These are phyloP conservation scores for Tylopilus plumbeoviolaceoides DNA, from an alignment of 768 basidiomycete species.

Conservation along the genomic window DNA sequence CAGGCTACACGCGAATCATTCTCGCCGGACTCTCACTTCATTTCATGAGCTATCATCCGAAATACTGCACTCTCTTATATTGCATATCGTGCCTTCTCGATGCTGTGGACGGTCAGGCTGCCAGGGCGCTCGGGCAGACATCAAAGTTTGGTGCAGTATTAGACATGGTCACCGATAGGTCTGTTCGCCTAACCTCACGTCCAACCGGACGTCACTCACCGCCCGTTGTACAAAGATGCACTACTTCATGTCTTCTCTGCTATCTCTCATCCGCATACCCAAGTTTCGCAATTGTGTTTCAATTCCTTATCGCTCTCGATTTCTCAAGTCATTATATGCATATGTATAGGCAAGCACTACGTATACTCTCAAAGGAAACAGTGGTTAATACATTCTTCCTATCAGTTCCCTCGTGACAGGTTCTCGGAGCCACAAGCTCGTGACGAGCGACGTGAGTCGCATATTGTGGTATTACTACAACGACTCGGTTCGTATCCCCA, in stretches of 20 bases:
- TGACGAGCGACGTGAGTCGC: constrained; percentile 87
- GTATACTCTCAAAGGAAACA: neutral
- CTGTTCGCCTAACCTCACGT: constrained; percentile 21
- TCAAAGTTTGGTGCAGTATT: constrained; percentile 97
- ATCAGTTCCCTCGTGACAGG: constrained; percentile 91
- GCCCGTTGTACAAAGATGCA: constrained; percentile 61
- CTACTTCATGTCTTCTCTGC: constrained; percentile 91
- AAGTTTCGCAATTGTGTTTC: constrained; percentile 77
- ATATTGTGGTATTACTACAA: constrained; percentile 95
- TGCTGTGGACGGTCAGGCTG: constrained; percentile 92
- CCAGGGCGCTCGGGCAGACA: constrained; percentile 82
- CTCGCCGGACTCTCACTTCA: constrained; percentile 85
- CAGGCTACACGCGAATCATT: constrained; percentile 89
- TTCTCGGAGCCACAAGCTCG: constrained; percentile 87
- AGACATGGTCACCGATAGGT: constrained; percentile 99
- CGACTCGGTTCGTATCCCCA: constrained; percentile 61
- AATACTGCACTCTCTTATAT: constrained; percentile 87
- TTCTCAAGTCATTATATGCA: constrained; percentile 99
- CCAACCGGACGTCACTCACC: neutral
- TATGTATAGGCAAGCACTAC: constrained; percentile 83
- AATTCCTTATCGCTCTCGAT: constrained; percentile 94
- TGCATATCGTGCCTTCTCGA: constrained; percentile 89
- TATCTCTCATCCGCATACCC: constrained; percentile 93
- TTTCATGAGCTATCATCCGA: constrained; percentile 94
- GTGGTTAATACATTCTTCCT: constrained; percentile 6